Base-by-base conservation (phyloP, 176 grass and related monocot genomes). In the Thinopyrum elongatum region DNA sequence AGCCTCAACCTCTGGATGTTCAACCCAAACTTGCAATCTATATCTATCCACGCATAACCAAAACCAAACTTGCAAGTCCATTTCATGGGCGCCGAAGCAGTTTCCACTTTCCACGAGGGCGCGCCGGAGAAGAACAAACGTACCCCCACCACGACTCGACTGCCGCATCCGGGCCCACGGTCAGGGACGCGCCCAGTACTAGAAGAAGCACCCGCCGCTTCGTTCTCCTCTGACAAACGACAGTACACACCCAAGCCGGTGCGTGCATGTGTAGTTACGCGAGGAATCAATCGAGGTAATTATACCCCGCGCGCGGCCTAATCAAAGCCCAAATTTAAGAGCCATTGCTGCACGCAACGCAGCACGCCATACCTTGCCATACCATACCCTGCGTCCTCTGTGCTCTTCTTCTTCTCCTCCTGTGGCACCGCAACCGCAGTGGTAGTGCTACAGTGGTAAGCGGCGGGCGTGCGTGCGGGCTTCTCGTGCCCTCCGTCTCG, bases 271-370 rank as follows among this genome's bases (percentile, higher is more conserved):
- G 44, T 53, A 53, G 49, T 53, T 75, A 75, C 72, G 44, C 25
- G 26, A 76, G 44, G 73, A 76, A 30, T 76, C 26, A 51, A 51
- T 53, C 44, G 8, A 27, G 73, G 73, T 53, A 76, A 76, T 21
- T 76, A 47, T 51, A 49, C 36, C 11, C 70, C 70, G 23, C 71
- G 23, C 23, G 14, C 25, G 3, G 71, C 71, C 71, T 74, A 51
- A 76, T 76, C 73, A 76, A 76, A 11, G 15, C 73, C 44, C 14
- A 9, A 30, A 76, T 76, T 76, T 76, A 76, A 51, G 73, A 19
- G 72, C 72, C 39, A 74, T 74, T 74, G 70, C n/a, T 47, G 71
- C 71, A 49, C 71, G 69, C 19, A 16, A 73, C 70, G 65, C 36
- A 41, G 8, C 10, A 74, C 22, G 23, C 70, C 71, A 47, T 74